These are phyloP conservation scores for Saccharomyces hybrid DNA, from an alignment of 1,139 yeast genomes.

Conservation along the genomic window DNA sequence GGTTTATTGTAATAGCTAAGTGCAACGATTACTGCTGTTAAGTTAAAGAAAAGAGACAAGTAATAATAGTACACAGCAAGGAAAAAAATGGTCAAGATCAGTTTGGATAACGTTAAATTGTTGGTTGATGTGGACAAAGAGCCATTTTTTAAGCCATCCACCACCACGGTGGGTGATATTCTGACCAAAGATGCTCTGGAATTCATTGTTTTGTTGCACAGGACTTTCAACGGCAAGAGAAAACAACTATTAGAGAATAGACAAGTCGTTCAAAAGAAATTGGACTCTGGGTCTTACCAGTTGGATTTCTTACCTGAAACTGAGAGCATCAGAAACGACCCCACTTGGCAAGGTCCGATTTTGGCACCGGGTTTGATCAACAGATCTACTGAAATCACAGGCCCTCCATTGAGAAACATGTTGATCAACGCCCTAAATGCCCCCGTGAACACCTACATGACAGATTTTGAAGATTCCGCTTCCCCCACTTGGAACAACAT, in stretches of 20 bases:
- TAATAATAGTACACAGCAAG: not conserved
- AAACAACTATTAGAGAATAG: conserved; percentile 53
- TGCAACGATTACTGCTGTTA: not conserved
- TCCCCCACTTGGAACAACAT: conserved; percentile 93
- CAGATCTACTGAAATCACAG: conserved; percentile 79
- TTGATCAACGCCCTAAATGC: conserved; percentile 88
- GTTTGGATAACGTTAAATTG: conserved; percentile 56
- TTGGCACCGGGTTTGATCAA: conserved; percentile 62
- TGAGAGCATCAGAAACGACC: conserved; percentile 55
- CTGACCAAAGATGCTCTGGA: conserved; percentile 55
- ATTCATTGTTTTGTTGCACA: conserved; percentile 63
- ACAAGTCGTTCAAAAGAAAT: conserved; percentile 47
- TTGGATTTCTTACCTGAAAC: conserved; percentile 60
- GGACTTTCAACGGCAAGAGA: conserved; percentile 58
- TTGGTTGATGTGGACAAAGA: conserved; percentile 53
- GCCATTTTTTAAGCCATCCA: conserved; percentile 53
- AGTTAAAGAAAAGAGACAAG: not conserved
- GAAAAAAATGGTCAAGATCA: conserved; percentile 21
- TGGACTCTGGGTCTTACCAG: conserved; percentile 54
- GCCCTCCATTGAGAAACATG: conserved; percentile 88
- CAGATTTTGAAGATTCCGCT: conserved; percentile 90
- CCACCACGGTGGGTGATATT: conserved; percentile 40
- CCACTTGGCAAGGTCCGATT: conserved; percentile 64
- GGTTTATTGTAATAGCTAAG: not conserved
- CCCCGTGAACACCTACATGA: conserved; percentile 85